phyloP scores from a whole-genome alignment of 495 filamentous ascomycete genomes.

The Aspergillus baeticus region DNA sequence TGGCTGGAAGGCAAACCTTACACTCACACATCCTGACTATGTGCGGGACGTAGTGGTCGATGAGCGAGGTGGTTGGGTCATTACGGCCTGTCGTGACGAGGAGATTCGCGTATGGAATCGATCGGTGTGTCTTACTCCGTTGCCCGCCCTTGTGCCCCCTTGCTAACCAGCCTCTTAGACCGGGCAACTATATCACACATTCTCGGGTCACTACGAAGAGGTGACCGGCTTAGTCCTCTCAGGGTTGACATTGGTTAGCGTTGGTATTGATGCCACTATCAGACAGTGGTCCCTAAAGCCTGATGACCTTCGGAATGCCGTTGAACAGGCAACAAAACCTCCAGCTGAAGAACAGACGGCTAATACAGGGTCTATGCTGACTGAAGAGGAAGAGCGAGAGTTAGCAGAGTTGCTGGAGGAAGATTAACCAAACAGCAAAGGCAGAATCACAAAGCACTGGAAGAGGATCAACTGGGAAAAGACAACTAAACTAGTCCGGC shows the following conservation, averaged over 20 bases:
- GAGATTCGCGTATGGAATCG: slow-evolving; percentile 87
- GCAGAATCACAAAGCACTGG: background rate
- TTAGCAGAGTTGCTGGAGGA: slow-evolving; percentile 86
- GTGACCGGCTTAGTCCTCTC: slow-evolving; percentile 76
- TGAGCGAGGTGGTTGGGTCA: slow-evolving; percentile 71
- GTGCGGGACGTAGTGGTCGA: slow-evolving; percentile 77
- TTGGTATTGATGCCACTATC: slow-evolving; percentile 84
- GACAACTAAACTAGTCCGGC: background rate
- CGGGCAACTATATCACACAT: slow-evolving; percentile 72
- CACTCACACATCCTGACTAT: slow-evolving; percentile 79
- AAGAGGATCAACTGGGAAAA: background rate
- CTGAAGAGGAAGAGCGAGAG: slow-evolving; percentile 81
- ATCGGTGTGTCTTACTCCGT: slow-evolving; percentile 38
- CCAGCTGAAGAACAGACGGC: slow-evolving; percentile 46
- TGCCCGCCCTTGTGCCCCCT: background rate
- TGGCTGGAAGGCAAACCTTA: slow-evolving; percentile 68
- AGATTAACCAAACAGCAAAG: slow-evolving; percentile 34
- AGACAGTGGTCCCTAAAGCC: slow-evolving; percentile 74
- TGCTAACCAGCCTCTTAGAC: slow-evolving; percentile 40
- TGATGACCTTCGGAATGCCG: slow-evolving; percentile 60
- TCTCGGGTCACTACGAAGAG: slow-evolving; percentile 88
- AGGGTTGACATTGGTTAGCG: slow-evolving; percentile 65
- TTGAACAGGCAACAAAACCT: slow-evolving; percentile 55
- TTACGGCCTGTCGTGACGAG: slow-evolving; percentile 89
- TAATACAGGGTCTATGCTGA: slow-evolving; percentile 54